A percentile compares a stretch with the other conserved stretches of the same genome.
These are phyloP conservation scores for Trypanosoma cruzi DNA, from an alignment of 208 protist species.

Conservation along the genomic window DNA sequence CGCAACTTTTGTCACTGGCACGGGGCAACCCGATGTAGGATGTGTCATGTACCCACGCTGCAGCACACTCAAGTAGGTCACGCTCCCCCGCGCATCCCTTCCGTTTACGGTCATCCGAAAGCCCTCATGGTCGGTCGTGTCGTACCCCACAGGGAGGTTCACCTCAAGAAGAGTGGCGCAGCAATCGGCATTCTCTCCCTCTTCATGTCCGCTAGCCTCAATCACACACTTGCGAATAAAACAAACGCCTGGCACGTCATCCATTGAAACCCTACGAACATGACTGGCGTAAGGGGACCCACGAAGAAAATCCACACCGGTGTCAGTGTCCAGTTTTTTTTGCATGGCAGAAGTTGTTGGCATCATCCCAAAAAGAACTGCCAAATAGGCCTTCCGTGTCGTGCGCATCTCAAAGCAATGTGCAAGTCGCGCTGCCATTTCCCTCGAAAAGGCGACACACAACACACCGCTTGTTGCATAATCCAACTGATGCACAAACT, in stretches of 20 bases:
- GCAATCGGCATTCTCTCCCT: background rate
- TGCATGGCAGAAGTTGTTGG: background rate
- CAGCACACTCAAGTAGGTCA: constrained; percentile 40
- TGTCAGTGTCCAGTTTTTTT: background rate
- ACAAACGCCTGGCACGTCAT: constrained; percentile 11
- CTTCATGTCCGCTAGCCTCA: background rate
- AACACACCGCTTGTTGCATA: constrained; percentile 90
- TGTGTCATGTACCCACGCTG: constrained; percentile 21
- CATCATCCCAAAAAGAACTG: constrained; percentile 74
- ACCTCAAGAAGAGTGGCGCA: constrained; percentile 20
- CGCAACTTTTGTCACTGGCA: constrained; percentile 60
- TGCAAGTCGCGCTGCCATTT: constrained; percentile 68
- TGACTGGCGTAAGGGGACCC: background rate
- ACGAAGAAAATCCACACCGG: background rate
- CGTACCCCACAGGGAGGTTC: constrained; percentile 55
- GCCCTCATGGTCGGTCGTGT: constrained; percentile 36
- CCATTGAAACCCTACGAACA: constrained; percentile 15
- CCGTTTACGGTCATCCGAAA: constrained; percentile 68
- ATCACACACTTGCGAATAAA: constrained; percentile 16
- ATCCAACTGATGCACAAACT: constrained; percentile 94
- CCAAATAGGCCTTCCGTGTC: constrained; percentile 80
- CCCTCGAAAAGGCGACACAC: constrained; percentile 85
- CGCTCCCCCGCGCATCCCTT: constrained; percentile 16
- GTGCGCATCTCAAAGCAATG: constrained; percentile 90
- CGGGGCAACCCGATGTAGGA: background rate